These are phyloP conservation scores for Lavandula angustifolia DNA, from an alignment of 257 asterid genomes.

Conservation along the genomic window DNA sequence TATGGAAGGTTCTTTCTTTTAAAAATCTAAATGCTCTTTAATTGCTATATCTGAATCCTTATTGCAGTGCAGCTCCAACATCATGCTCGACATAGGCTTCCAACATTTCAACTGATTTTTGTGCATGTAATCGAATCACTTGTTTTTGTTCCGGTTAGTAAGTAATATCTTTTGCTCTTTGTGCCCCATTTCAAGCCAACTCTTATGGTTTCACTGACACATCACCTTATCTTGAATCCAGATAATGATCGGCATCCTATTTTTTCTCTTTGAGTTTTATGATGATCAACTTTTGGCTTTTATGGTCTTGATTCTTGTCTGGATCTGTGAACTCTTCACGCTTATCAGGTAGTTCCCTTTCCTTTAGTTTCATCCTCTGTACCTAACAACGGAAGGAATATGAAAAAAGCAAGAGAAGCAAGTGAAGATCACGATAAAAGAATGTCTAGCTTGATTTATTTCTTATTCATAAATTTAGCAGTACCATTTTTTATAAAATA, in stretches of 20 bases:
- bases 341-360: conserved; percentile 77
- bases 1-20: conserved; percentile 4
- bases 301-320: conserved; percentile 96
- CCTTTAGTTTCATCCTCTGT: conserved; percentile 31
- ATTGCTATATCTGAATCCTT: conserved; percentile 30
- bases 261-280: conserved; percentile 95
- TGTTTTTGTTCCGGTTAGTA: conserved; percentile 94
- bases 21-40: conserved; percentile 1
- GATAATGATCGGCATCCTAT: conserved; percentile 98
- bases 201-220: conserved; percentile 28
- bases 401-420: conserved; percentile 13
- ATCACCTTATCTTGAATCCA: conserved; percentile 41
- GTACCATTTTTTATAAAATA: conserved; percentile 2
- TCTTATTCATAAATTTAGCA: conserved; percentile 5
- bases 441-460: conserved; percentile 9
- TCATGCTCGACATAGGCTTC: conserved; percentile 99
- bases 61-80: conserved; percentile 98
- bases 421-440: not conserved
- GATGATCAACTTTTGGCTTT: conserved; percentile 98
- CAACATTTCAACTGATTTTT: conserved; percentile 95
- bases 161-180: conserved; percentile 25
- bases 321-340: conserved; percentile 97
- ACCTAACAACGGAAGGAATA: conserved; percentile 12
- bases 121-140: conserved; percentile 98
- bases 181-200: conserved; percentile 16